Conservation (phyloP, 441 rosid genomes). For the Erysimum pusillum region DNA sequence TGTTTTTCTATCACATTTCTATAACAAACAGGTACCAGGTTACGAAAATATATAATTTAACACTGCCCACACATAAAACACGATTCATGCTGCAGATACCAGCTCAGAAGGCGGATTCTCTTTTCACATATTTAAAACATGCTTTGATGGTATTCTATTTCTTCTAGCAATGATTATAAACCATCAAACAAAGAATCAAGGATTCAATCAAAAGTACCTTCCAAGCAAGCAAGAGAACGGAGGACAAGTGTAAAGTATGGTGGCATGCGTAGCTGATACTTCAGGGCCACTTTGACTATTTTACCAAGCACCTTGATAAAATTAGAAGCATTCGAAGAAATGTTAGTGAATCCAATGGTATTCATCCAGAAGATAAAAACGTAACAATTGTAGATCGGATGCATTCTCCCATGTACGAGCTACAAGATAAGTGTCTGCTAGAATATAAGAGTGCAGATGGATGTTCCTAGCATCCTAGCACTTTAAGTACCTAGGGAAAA, state of each 20-base stretch:
- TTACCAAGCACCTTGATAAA: constrained; percentile 80
- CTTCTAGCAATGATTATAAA: constrained; percentile 12
- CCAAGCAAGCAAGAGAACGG: constrained; percentile 95
- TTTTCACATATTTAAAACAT: neutral
- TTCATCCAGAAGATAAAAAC: constrained; percentile 16
- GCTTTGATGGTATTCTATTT: constrained; percentile 16
- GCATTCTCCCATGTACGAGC: neutral
- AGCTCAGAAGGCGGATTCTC: constrained; percentile 18
- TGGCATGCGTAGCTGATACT: constrained; percentile 95
- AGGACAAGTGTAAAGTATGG: constrained; percentile 95
- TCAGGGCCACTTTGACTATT: constrained; percentile 87
- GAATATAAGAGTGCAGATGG: neutral
- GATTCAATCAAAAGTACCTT: constrained; percentile 63
- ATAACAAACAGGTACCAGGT: neutral
- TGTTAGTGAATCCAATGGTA: constrained; percentile 5
- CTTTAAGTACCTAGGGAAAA: neutral
- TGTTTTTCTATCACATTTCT: neutral
- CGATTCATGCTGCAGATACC: constrained; percentile 13
- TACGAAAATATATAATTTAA: neutral
- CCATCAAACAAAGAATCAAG: constrained; percentile 25
- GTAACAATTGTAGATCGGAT: constrained; percentile 11
- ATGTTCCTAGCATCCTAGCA: neutral
- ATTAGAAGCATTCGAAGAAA: constrained; percentile 13
- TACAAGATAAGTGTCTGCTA: neutral
- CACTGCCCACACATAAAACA: neutral